Evolutionary conservation across 805 yeast species (phyloP).

Genomic region (Blastobotrys peoriensis): DNA sequence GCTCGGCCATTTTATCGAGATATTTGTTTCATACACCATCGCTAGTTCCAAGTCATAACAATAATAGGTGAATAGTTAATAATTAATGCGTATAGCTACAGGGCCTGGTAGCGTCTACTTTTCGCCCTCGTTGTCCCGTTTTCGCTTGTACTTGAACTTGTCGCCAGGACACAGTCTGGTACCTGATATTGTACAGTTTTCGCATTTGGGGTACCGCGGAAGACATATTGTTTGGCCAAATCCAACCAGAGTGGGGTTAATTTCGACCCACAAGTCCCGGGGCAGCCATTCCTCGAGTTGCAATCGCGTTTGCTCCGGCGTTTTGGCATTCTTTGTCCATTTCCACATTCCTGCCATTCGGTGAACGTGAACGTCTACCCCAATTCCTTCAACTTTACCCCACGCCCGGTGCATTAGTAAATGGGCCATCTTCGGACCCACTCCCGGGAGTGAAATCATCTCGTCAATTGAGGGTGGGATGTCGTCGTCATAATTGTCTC

Average conservation of each 20-base stretch:
- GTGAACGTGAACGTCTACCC: slow-evolving; percentile 89
- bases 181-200: slow-evolving; percentile 53
- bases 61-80: too few relatives aligned
- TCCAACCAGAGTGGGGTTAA: slow-evolving; percentile 84
- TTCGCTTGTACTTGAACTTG: slow-evolving; percentile 1
- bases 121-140: not conserved
- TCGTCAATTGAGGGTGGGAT: slow-evolving; percentile 67
- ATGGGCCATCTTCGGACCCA: slow-evolving; percentile 94
- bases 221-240: slow-evolving; percentile 88
- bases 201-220: slow-evolving; percentile 63
- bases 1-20: too few relatives aligned
- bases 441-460: slow-evolving; percentile 72
- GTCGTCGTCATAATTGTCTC: slow-evolving; percentile 51
- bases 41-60: too few relatives aligned
- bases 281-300: slow-evolving; percentile 74
- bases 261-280: slow-evolving; percentile 66
- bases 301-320: slow-evolving; percentile 71
- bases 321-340: slow-evolving; percentile 47
- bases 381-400: slow-evolving; percentile 71
- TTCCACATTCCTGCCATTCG: slow-evolving; percentile 73
- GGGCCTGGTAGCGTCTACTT: too few relatives aligned
- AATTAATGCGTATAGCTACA: too few relatives aligned
- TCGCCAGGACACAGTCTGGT: slow-evolving; percentile 42
- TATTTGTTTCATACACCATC: too few relatives aligned
- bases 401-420: slow-evolving; percentile 77